phyloP scores from a whole-genome alignment of 768 basidiomycete species.

The Pleurotus cornucopiae region DNA sequence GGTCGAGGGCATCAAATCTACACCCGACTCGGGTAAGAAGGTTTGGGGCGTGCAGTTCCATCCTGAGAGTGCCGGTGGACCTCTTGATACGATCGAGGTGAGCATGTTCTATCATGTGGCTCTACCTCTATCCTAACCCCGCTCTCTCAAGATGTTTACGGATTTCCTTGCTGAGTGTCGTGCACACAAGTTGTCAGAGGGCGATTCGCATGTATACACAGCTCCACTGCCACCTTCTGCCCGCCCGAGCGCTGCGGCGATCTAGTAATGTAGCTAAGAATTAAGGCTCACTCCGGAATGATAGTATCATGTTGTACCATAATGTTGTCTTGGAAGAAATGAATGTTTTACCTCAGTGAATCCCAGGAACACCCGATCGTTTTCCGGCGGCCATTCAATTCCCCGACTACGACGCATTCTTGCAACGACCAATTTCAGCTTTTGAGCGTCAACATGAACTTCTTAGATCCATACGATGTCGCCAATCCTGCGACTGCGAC shows the following conservation, averaged over 20 bases:
- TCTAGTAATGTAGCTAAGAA: not conserved
- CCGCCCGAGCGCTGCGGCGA: not conserved
- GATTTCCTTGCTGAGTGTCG: constrained; percentile 86
- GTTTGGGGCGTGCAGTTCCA: constrained; percentile 99
- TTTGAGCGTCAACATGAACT: constrained; percentile 56
- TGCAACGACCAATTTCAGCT: not conserved
- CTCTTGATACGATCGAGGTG: constrained; percentile 96
- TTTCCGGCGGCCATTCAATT: constrained; percentile 7
- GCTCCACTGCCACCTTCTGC: not conserved
- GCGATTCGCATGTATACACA: constrained; percentile 8
- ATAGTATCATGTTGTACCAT: not conserved
- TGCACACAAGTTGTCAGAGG: constrained; percentile 40
- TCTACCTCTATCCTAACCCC: not conserved
- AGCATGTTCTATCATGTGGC: constrained; percentile 16
- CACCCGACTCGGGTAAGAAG: constrained; percentile 79
- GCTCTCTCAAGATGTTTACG: constrained; percentile 73
- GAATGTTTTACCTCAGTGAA: not conserved
- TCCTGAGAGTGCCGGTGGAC: constrained; percentile 97
- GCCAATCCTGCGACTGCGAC: constrained; percentile 41
- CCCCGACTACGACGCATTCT: constrained; percentile 19
- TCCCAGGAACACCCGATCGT: not conserved
- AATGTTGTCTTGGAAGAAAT: not conserved
- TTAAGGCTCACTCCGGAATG: not conserved
- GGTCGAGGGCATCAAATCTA: constrained; percentile 98
- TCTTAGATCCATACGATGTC: constrained; percentile 67